Evolutionary conservation across 2,329 filamentous ascomycete genomes (phyloP), one percentile per base, ranked within the genome.

Genomic region (Pestalotiopsis sp.): DNA sequence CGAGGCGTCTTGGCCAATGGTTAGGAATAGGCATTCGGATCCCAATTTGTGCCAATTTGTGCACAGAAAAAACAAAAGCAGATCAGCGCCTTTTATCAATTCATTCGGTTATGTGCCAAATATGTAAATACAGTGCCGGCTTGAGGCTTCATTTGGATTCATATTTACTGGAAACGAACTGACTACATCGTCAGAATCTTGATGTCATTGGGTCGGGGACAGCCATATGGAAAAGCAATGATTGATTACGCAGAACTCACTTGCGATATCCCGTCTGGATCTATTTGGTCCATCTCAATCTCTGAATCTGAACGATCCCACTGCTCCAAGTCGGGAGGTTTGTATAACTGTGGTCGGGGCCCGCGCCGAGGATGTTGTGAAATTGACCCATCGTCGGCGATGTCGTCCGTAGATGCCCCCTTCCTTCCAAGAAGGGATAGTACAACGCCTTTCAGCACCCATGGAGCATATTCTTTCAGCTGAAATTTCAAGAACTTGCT

Each of bases 401-500:
- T 14, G 6, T 45, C 39, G 23, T 52, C 25, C 9, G 39, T 14
- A 12, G 61, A 5, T 20, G 36, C n/a, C 1, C 27, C 4, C n/a
- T 14, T 23, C 12, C 3, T 36, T 36, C 59, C 27, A 62, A 64
- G 49, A 17, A 11, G 79, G 76, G 75, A 5, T 70, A 71, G 20
- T 72, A 39, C 11, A 27, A 27, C 25, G 27, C 20, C 39, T 11
- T 49, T 64, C 4, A 78, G 72, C 39, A 81, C 74, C 77, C 80
- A 83, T 0, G 80, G 81, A 5, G 82, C 68, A 65, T 81, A 79
- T 13, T 71, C 65, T 0, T 68, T 60, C 1, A 81, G 52, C 71
- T 84, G 81, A 64, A 80, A 79, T 3, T 70, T 71, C 31, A 80
- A 78, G 65, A 84, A 84, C 6, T 74, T 72, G n/a, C 74, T 71